Conservation (phyloP, 148 eudicot species). For the Cornus controversa region DNA sequence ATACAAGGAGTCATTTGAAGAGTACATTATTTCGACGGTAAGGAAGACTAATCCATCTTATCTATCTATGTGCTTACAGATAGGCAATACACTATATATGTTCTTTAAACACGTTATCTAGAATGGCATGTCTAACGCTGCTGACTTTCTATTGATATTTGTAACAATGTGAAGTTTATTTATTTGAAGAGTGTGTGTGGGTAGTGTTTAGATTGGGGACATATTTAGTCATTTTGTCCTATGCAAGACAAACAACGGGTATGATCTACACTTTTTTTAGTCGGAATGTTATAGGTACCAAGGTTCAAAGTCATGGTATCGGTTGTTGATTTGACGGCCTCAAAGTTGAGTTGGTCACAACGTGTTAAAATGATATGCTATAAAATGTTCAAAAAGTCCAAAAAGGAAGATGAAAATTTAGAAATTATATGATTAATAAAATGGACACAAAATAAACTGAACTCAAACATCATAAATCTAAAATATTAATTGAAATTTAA, state of each 20-base stretch:
- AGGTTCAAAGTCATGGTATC: no score
- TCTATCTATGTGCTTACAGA: background rate
- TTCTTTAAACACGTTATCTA: no score
- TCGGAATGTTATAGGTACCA: no score
- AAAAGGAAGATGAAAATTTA: no score
- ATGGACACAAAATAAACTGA: no score
- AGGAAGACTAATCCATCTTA: background rate
- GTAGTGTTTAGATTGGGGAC: background rate
- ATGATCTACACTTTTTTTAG: background rate
- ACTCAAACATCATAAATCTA: no score
- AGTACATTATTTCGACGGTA: slow-evolving; percentile 37
- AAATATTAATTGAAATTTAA: no score
- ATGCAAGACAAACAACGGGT: background rate
- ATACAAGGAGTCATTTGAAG: slow-evolving; percentile 35
- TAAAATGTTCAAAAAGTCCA: no score
- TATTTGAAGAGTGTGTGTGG: background rate
- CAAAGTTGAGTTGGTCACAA: no score
- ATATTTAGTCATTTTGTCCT: background rate
- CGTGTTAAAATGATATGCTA: no score
- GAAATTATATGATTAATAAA: no score
- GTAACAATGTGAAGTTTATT: background rate
- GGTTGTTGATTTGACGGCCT: no score
- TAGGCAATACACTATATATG: background rate
- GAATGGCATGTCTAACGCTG: background rate
- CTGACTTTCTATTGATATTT: background rate